Evolutionary conservation across 257 asterid species (phyloP).

Genomic region (Apocynum venetum): DNA sequence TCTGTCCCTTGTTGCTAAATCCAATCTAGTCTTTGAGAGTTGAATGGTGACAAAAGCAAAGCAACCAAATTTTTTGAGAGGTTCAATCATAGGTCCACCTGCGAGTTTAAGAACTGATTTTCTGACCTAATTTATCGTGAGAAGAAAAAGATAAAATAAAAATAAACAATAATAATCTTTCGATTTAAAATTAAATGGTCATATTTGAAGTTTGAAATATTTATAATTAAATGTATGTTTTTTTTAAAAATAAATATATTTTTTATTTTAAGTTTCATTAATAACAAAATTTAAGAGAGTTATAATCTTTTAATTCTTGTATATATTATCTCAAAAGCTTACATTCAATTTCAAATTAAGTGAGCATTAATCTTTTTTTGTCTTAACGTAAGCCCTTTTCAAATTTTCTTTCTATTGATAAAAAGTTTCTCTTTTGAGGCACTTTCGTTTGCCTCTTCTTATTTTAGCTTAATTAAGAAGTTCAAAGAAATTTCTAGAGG

Average conservation of each 20-base stretch:
- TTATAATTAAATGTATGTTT: too few relatives aligned
- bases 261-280: too few relatives aligned
- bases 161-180: neutral
- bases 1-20: neutral
- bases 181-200: too few relatives aligned
- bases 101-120: neutral
- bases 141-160: neutral
- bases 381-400: neutral
- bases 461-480: neutral
- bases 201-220: too few relatives aligned
- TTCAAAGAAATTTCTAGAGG: neutral
- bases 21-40: neutral
- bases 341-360: too few relatives aligned
- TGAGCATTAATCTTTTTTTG: neutral
- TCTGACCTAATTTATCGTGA: neutral
- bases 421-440: neutral
- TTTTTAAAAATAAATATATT: too few relatives aligned
- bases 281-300: too few relatives aligned
- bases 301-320: too few relatives aligned
- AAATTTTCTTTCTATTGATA: neutral
- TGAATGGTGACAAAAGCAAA: constrained; percentile 5
- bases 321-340: too few relatives aligned
- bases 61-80: neutral
- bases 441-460: neutral
- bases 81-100: neutral